Percentiles rank a stretch among this genome's conserved stretches.
phyloP scores from a whole-genome alignment of 1,284 basidiomycete species.

The Amylostereum chailletii region DNA sequence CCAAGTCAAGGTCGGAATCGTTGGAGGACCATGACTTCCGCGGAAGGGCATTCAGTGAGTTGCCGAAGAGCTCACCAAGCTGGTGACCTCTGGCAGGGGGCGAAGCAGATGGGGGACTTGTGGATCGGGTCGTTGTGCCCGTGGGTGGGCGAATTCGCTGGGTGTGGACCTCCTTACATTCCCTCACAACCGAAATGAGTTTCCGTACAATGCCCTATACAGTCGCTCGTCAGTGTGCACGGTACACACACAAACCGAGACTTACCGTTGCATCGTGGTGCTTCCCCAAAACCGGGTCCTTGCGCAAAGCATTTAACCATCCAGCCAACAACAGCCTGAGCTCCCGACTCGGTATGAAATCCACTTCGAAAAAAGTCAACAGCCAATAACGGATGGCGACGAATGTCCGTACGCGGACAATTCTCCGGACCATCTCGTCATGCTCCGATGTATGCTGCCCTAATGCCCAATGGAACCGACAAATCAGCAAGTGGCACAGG shows the following conservation, averaged over 20 bases:
- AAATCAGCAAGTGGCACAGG: slow-evolving; percentile 70
- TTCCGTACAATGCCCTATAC: slow-evolving; percentile 67
- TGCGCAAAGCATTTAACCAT: slow-evolving; percentile 72
- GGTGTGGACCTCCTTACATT: slow-evolving; percentile 64
- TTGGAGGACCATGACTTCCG: slow-evolving; percentile 33
- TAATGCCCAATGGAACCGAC: slow-evolving; percentile 82
- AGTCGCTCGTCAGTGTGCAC: slow-evolving; percentile 1
- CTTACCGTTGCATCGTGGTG: slow-evolving; percentile 65
- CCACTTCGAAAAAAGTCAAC: slow-evolving; percentile 78
- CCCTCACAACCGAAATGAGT: slow-evolving; percentile 71
- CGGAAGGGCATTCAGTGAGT: slow-evolving; percentile 16
- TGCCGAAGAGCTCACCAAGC: background rate
- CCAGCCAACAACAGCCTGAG: slow-evolving; percentile 60
- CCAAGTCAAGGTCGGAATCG: slow-evolving; percentile 67
- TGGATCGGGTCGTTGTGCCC: background rate
- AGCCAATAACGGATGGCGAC: slow-evolving; percentile 83
- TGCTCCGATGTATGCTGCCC: slow-evolving; percentile 40
- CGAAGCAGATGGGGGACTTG: background rate
- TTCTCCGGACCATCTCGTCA: slow-evolving; percentile 60
- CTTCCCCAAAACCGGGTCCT: slow-evolving; percentile 57
- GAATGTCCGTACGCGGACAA: slow-evolving; percentile 80
- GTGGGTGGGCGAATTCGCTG: slow-evolving; percentile 8
- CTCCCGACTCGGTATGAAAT: slow-evolving; percentile 76
- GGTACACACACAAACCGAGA: slow-evolving; percentile 11
- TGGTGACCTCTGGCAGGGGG: background rate